Conservation (phyloP, 345 rosid species). For the Aquilaria sinensis region DNA sequence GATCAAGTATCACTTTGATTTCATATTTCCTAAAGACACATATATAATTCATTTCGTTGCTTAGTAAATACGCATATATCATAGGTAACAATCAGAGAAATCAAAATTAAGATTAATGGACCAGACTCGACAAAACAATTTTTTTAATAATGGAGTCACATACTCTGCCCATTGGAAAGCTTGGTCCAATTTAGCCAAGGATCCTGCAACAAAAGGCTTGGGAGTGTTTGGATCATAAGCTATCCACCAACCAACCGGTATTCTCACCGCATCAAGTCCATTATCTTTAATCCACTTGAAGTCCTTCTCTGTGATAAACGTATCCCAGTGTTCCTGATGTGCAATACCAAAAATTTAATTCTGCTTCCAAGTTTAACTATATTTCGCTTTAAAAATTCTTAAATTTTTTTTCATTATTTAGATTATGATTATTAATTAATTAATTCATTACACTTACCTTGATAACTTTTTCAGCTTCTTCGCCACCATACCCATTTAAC, state of each 20-base stretch:
- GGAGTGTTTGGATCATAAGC: slow-evolving; percentile 29
- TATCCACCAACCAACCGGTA: slow-evolving; percentile 40
- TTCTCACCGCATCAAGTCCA: slow-evolving; percentile 28
- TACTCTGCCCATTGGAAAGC: slow-evolving; percentile 66
- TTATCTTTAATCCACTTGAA: slow-evolving; percentile 27
- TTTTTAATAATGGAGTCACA: not conserved
- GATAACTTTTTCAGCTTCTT: slow-evolving; percentile 37
- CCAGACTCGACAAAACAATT: too few relatives aligned
- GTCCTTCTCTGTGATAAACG: slow-evolving; percentile 29
- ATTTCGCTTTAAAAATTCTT: too few relatives aligned
- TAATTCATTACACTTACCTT: slow-evolving; percentile 14
- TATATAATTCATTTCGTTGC: not conserved
- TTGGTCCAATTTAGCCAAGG: slow-evolving; percentile 23
- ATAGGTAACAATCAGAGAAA: too few relatives aligned
- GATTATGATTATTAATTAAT: too few relatives aligned
- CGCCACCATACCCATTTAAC: slow-evolving; percentile 43
- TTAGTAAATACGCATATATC: too few relatives aligned
- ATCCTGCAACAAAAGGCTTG: slow-evolving; percentile 30
- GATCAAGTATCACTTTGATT: slow-evolving; percentile 39
- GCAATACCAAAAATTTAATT: too few relatives aligned
- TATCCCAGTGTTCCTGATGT: slow-evolving; percentile 25
- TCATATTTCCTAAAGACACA: slow-evolving; percentile 33
- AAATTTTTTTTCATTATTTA: too few relatives aligned
- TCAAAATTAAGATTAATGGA: too few relatives aligned
- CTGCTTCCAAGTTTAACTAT: too few relatives aligned